phyloP scores from a whole-genome alignment of 2,329 filamentous ascomycete species.

The Fusarium armeniacum region DNA sequence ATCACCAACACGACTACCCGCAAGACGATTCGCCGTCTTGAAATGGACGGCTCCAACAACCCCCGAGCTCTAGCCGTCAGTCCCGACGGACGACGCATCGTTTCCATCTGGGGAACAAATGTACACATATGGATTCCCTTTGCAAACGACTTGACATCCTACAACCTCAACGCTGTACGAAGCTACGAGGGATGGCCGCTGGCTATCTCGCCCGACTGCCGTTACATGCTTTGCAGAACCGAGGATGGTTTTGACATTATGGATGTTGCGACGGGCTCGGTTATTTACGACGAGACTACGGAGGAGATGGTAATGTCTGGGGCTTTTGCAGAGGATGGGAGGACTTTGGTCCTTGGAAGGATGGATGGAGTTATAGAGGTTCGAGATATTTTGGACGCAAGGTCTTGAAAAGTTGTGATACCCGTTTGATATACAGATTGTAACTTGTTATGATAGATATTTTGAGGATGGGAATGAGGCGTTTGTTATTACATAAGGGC shows the following conservation, averaged over 20 bases:
- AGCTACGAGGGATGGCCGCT: conserved; percentile 58
- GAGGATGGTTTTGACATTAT: conserved; percentile 60
- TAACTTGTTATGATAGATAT: background rate
- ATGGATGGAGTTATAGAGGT: conserved; percentile 55
- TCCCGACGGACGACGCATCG: conserved; percentile 52
- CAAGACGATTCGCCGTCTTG: conserved; percentile 56
- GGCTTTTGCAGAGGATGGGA: conserved; percentile 54
- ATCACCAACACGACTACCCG: conserved; percentile 53
- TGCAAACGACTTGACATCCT: conserved; percentile 53
- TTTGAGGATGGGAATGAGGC: background rate
- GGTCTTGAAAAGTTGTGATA: conserved; percentile 41
- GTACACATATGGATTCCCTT: conserved; percentile 57
- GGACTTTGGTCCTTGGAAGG: conserved; percentile 53
- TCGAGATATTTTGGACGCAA: conserved; percentile 50
- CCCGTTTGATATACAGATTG: conserved; percentile 22
- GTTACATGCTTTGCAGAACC: conserved; percentile 57
- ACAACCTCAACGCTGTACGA: conserved; percentile 55
- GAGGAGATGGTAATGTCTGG: conserved; percentile 54
- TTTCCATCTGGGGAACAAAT: conserved; percentile 57
- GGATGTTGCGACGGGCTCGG: conserved; percentile 54
- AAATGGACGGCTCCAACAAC: conserved; percentile 52
- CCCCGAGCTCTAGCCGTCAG: conserved; percentile 55
- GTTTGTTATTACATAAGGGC: background rate
- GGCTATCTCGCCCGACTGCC: conserved; percentile 56
- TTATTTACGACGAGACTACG: conserved; percentile 50